These are phyloP conservation scores for Trichoderma asperellum DNA, from an alignment of 2,329 filamentous ascomycete genomes.

Conservation along the genomic window DNA sequence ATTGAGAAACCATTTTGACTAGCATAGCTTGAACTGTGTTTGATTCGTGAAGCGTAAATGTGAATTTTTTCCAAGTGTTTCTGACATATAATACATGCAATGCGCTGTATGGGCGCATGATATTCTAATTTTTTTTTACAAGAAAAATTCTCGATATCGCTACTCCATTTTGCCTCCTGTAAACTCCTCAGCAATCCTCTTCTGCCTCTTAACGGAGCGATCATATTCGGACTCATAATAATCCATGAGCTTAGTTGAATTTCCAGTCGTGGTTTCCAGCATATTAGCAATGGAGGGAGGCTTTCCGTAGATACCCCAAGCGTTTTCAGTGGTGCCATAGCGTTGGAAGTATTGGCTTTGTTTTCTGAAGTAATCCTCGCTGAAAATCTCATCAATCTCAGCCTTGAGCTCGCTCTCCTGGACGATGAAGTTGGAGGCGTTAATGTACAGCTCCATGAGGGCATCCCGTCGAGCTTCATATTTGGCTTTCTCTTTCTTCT, in stretches of 20 bases:
- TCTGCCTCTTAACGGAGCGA: conserved; percentile 56
- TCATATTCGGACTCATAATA: conserved; percentile 46
- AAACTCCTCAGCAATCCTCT: conserved; percentile 60
- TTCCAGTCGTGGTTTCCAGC: conserved; percentile 45
- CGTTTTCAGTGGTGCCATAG: conserved; percentile 49
- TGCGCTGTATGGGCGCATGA: conserved; percentile 29
- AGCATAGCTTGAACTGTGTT: background rate
- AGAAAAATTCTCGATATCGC: background rate
- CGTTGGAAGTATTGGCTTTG: conserved; percentile 39
- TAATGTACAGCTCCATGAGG: conserved; percentile 87
- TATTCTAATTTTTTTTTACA: conserved; percentile 34
- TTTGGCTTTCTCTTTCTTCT: conserved; percentile 51
- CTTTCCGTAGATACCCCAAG: conserved; percentile 55
- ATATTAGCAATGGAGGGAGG: conserved; percentile 52
- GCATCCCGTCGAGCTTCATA: conserved; percentile 67
- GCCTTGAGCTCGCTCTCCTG: conserved; percentile 75
- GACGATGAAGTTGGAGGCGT: conserved; percentile 84
- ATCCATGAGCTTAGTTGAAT: conserved; percentile 45
- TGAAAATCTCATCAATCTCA: conserved; percentile 77
- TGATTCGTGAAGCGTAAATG: conserved; percentile 18
- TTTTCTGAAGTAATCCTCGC: conserved; percentile 59
- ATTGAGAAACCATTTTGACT: background rate
- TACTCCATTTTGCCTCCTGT: conserved; percentile 62
- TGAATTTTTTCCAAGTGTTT: conserved; percentile 5
- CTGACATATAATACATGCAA: conserved; percentile 35